phyloP scores from a whole-genome alignment of 768 basidiomycete species.

The Aureoboletus auriporus region DNA sequence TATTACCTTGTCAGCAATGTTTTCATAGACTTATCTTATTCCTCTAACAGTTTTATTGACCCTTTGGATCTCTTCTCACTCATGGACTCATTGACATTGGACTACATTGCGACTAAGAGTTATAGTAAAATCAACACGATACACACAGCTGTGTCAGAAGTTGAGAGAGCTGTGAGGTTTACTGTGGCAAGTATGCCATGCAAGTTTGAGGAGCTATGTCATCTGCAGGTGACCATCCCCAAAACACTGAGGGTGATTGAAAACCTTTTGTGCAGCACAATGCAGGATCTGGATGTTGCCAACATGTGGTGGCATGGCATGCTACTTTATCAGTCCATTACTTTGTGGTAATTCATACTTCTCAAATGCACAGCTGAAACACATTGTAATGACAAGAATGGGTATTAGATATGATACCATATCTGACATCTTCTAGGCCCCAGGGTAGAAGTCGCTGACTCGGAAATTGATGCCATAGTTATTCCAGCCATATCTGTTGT shows the following conservation, averaged over 20 bases:
- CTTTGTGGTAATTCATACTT: too few species aligned
- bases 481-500: too few species aligned
- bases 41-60: not conserved
- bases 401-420: too few species aligned
- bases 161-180: not conserved
- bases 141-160: not conserved
- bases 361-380: too few species aligned
- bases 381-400: too few species aligned
- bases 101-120: not conserved
- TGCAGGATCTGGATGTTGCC: not conserved
- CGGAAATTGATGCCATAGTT: too few species aligned
- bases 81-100: not conserved
- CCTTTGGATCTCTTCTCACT: not conserved
- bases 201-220: not conserved
- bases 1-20: not conserved
- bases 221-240: not conserved
- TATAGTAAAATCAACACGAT: not conserved
- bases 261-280: not conserved
- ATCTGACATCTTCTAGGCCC: too few species aligned
- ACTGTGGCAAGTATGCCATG: not conserved
- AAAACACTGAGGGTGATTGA: not conserved
- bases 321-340: not conserved
- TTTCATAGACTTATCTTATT: not conserved
- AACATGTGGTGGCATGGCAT: not conserved
- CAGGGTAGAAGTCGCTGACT: too few species aligned